phyloP scores from a whole-genome alignment of 140 eudicot species.

The Stevia rebaudiana region DNA sequence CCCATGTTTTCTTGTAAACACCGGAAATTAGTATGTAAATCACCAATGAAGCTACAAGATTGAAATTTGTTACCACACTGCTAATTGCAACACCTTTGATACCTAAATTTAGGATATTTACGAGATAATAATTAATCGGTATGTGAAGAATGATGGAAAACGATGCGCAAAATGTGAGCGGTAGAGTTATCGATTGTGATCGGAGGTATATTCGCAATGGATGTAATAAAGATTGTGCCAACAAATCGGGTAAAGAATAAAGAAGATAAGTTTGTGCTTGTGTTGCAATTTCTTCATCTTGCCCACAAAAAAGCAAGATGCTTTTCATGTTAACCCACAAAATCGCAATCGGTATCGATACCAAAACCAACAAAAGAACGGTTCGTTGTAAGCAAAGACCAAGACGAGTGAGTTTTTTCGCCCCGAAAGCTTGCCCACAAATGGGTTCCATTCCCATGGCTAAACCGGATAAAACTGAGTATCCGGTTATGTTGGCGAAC shows the following conservation, averaged over 20 bases:
- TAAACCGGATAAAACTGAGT: conserved; percentile 83
- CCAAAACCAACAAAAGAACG: conserved; percentile 43
- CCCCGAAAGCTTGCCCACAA: conserved; percentile 94
- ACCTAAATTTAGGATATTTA: conserved; percentile 49
- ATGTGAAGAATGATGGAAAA: conserved; percentile 61
- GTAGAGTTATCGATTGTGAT: conserved; percentile 72
- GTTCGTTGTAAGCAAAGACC: conserved; percentile 74
- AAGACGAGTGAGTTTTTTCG: conserved; percentile 50
- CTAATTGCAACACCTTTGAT: conserved; percentile 76
- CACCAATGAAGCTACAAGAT: conserved; percentile 54
- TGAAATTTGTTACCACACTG: conserved; percentile 61
- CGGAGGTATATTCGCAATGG: conserved; percentile 83
- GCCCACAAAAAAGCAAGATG: conserved; percentile 62
- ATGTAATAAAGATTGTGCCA: conserved; percentile 80
- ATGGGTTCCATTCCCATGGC: conserved; percentile 99
- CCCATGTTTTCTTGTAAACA: conserved; percentile 59
- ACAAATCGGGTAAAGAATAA: conserved; percentile 73
- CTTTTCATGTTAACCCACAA: conserved; percentile 79
- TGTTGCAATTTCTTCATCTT: conserved; percentile 65
- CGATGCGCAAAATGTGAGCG: conserved; percentile 72
- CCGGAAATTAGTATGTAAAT: conserved; percentile 49
- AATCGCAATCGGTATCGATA: conserved; percentile 55
- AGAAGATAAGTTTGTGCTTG: conserved; percentile 71
- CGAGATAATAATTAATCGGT: conserved; percentile 74
- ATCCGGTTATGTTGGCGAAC: conserved; percentile 90